Evolutionary conservation across 1,139 yeast genomes (phyloP).

Genomic region (Zygosaccharomyces pseudobailii): DNA sequence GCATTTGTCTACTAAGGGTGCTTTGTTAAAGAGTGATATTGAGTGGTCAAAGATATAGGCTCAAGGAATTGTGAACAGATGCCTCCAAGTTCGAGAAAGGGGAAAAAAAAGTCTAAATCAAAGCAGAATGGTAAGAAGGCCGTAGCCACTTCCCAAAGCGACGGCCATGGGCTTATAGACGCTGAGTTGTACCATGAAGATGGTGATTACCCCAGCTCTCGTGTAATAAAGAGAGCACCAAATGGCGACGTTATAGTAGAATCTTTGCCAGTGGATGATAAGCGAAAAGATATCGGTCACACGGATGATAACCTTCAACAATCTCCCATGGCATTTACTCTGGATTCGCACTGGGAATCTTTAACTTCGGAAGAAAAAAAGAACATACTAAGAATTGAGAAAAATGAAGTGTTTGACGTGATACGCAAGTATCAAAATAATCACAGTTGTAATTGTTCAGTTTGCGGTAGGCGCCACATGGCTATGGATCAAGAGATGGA

Average conservation of each 20-base stretch:
- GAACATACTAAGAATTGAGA: constrained; percentile 61
- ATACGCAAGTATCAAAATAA: constrained; percentile 55
- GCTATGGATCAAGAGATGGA: constrained; percentile 79
- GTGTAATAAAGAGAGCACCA: constrained; percentile 67
- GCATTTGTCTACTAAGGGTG: not conserved
- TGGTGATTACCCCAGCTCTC: constrained; percentile 64
- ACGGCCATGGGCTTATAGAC: constrained; percentile 17
- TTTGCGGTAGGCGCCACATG: constrained; percentile 72
- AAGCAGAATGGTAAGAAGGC: constrained; percentile 15
- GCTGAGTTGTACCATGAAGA: constrained; percentile 53
- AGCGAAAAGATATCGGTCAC: constrained; percentile 29
- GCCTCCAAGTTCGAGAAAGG: constrained; percentile 28
- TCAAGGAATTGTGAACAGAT: constrained; percentile 8
- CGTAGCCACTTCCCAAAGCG: not conserved
- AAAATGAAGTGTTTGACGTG: constrained; percentile 61
- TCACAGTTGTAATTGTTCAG: constrained; percentile 62
- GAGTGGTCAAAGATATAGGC: not conserved
- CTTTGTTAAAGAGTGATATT: not conserved
- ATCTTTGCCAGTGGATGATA: constrained; percentile 28
- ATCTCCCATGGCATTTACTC: constrained; percentile 19
- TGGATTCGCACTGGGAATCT: constrained; percentile 57
- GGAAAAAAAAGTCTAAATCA: constrained; percentile 29
- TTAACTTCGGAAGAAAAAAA: constrained; percentile 57
- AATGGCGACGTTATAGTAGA: constrained; percentile 70
- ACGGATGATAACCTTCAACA: constrained; percentile 39